A percentile compares a stretch with the other conserved stretches of the same genome.
phyloP scores from a whole-genome alignment of 352 stramenopile genomes.

The Peronospora farinosa region DNA sequence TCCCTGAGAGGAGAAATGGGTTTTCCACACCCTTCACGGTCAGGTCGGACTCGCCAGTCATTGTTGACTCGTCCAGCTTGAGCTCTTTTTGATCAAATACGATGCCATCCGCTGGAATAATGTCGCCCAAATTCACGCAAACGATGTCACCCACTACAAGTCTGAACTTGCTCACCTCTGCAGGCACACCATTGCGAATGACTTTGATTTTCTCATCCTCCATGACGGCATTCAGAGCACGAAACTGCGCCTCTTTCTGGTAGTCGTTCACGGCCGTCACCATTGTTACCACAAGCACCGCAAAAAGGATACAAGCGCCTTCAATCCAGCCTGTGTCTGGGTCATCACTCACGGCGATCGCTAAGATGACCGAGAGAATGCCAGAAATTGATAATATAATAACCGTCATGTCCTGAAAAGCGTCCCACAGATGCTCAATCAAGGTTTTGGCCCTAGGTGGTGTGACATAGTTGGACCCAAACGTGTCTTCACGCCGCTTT shows the following conservation, averaged over 20 bases:
- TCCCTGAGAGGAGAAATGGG: constrained; percentile 92
- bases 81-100: constrained; percentile 86
- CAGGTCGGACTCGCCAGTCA: constrained; percentile 90
- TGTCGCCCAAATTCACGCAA: constrained; percentile 76
- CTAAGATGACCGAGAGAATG: constrained; percentile 48
- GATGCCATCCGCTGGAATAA: constrained; percentile 86
- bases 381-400: constrained; percentile 55
- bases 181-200: constrained; percentile 56
- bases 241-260: constrained; percentile 89
- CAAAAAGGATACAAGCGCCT: constrained; percentile 87
- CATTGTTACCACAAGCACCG: constrained; percentile 85
- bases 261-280: constrained; percentile 90
- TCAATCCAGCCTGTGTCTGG: constrained; percentile 82
- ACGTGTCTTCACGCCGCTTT: constrained; percentile 44
- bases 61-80: constrained; percentile 87
- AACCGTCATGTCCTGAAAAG: constrained; percentile 81
- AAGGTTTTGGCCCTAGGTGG: constrained; percentile 44
- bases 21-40: constrained; percentile 80
- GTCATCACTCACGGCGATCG: constrained; percentile 50
- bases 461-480: constrained; percentile 65
- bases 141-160: constrained; percentile 88
- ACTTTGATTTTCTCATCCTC: constrained; percentile 84
- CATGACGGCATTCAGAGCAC: constrained; percentile 76
- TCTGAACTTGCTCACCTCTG: constrained; percentile 64
- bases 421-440: constrained; percentile 83